phyloP scores from a whole-genome alignment of 1,284 basidiomycete genomes.

The Cystobasidium slooffiae region DNA sequence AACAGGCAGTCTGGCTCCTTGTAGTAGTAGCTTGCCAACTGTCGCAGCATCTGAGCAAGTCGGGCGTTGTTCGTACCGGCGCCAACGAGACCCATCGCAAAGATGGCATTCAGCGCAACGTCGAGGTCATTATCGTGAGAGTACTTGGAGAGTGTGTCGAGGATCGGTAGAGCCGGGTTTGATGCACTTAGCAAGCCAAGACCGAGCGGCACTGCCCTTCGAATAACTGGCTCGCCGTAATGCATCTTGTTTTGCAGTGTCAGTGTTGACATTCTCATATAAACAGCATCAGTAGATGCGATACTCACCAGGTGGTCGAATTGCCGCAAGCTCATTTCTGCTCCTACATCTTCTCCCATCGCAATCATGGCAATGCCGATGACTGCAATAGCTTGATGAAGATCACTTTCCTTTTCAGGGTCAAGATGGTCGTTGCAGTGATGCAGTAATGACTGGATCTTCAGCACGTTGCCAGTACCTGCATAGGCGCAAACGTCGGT shows the following conservation, averaged over 20 bases:
- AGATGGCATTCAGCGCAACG: slow-evolving; percentile 95
- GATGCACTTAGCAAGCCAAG: slow-evolving; percentile 93
- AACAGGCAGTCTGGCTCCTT: slow-evolving; percentile 98
- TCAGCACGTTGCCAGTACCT: slow-evolving; percentile 93
- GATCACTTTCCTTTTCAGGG: slow-evolving; percentile 69
- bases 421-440: slow-evolving; percentile 90
- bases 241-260: slow-evolving; percentile 74
- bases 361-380: slow-evolving; percentile 92
- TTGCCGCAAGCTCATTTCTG: slow-evolving; percentile 92
- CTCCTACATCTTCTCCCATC: slow-evolving; percentile 98
- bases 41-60: slow-evolving; percentile 94
- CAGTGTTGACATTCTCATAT: background rate
- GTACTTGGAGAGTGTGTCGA: slow-evolving; percentile 99
- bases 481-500: slow-evolving; percentile 95
- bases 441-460: slow-evolving; percentile 90
- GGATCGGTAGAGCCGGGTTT: slow-evolving; percentile 91
- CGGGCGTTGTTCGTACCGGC: slow-evolving; percentile 98
- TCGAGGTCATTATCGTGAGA: slow-evolving; percentile 97
- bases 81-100: slow-evolving; percentile 98
- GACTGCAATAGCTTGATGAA: slow-evolving; percentile 91
- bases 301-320: slow-evolving; percentile 85
- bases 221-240: slow-evolving; percentile 92
- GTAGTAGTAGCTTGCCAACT: slow-evolving; percentile 94
- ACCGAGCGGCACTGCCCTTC: slow-evolving; percentile 92
- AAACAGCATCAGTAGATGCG: background rate